phyloP scores from a whole-genome alignment of 2,329 filamentous ascomycete genomes.

The Diaporthe caulivora region DNA sequence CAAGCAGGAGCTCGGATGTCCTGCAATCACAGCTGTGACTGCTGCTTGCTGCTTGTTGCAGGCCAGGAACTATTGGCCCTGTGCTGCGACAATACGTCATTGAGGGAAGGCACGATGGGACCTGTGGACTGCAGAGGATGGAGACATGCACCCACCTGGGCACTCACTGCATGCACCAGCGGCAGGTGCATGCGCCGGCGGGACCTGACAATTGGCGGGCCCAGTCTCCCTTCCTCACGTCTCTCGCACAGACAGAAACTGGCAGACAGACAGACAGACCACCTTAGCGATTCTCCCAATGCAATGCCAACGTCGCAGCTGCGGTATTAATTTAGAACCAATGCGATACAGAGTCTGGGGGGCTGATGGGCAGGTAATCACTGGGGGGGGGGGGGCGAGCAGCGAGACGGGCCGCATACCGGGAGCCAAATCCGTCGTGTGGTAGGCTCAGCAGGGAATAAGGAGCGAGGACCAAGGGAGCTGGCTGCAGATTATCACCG shows the following conservation, averaged over 20 bases:
- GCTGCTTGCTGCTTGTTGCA: neutral
- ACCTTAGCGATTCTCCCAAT: neutral
- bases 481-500: neutral
- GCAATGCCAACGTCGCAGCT: constrained; percentile 10
- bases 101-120: constrained; percentile 25
- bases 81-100: constrained; percentile 27
- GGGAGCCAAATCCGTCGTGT: constrained; percentile 29
- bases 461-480: neutral
- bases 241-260: neutral
- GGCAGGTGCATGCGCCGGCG: constrained; percentile 20
- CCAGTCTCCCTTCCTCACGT: too few relatives aligned
- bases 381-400: neutral
- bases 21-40: neutral
- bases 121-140: constrained; percentile 6
- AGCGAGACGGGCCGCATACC: constrained; percentile 17
- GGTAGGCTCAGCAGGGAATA: constrained; percentile 10
- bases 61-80: neutral
- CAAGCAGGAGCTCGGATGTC: neutral
- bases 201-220: constrained; percentile 16
- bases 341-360: constrained; percentile 4
- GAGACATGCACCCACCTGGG: too few relatives aligned
- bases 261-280: too few relatives aligned
- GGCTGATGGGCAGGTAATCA: neutral
- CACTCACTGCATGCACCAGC: constrained; percentile 15
- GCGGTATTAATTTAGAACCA: constrained; percentile 28